Base-by-base conservation (phyloP, 257 asterid genomes). In the Agastache rugosa region DNA sequence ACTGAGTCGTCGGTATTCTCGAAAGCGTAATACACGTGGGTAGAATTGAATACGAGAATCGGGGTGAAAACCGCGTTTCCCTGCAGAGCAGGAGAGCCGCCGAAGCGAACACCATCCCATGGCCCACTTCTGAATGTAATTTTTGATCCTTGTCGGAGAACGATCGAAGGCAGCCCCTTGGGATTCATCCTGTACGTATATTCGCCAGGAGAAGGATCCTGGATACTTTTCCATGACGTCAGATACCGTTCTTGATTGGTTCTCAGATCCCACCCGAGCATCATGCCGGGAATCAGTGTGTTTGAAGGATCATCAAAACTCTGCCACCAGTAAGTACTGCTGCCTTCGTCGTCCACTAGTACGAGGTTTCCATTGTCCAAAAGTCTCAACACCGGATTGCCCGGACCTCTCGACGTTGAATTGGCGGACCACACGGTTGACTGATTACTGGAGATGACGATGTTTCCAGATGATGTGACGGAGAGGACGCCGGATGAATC, bases 211-310 rank as follows among this genome's bases (percentile, higher is more conserved):
- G 70, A 67, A 6, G 92, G 92, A 64, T 87, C 85, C 0, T 25
- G 73, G 0, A 6, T 6, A 6, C 72, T 78, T 39, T 35, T 82
- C 93, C 88, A 80, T 11, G 93, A 85, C 12, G 75, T 87, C 62
- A 85, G 72, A 41, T 54, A 63, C n/a, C 77, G 73, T 27, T 70
- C 44, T 6, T 63, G 10, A 16, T 35, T 45, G 6, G 64, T n/a
- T 53, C 71, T 78, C 5, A 74, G 19, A 16, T 85, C 78, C 93
- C 85, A 84, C 0, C 93, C 91, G 0, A 88, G 82, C 37, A 75
- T 82, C 93, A 88, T 88, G 17, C 87, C 83, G 11, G 91, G 91
- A 8, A 88, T 71, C 82, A 88, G 41, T 6, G 91, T 88, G 58
- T 88, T 72, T 2, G 79, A 29, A 0, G 86, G 85, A 34, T 17